Evolutionary conservation across 2,329 filamentous ascomycete genomes (phyloP).

Genomic region (Sclerotinia trifoliorum): DNA sequence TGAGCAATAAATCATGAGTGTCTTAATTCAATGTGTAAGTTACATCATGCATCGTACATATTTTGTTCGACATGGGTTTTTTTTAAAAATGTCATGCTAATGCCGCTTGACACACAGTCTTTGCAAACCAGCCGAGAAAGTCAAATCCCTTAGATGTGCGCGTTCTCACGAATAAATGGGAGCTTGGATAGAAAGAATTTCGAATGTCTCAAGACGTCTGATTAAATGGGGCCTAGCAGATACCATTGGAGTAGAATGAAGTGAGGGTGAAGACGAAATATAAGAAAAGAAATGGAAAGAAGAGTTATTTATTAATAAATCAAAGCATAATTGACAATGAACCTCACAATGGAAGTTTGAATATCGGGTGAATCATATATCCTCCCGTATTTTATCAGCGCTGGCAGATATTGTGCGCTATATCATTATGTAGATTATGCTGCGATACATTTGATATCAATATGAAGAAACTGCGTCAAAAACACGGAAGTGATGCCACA

Average conservation of each 20-base stretch:
- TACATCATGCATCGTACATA: no score
- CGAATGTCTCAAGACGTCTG: slow-evolving; percentile 28
- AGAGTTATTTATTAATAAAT: background rate
- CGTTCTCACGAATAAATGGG: slow-evolving; percentile 36
- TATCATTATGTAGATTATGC: slow-evolving; percentile 40
- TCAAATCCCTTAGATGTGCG: slow-evolving; percentile 35
- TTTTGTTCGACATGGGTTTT: background rate
- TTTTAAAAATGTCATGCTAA: background rate
- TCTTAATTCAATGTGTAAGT: no score
- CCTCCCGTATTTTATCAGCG: slow-evolving; percentile 46
- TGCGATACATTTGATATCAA: background rate
- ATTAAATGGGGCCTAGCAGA: slow-evolving; percentile 27
- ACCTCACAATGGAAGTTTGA: slow-evolving; percentile 47
- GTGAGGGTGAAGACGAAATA: slow-evolving; percentile 28
- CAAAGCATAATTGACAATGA: slow-evolving; percentile 26
- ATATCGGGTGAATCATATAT: slow-evolving; percentile 44
- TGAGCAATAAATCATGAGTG: background rate
- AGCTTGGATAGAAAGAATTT: slow-evolving; percentile 30
- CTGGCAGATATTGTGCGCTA: slow-evolving; percentile 44
- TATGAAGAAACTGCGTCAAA: background rate
- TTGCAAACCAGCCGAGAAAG: slow-evolving; percentile 25
- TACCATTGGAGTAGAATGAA: slow-evolving; percentile 23
- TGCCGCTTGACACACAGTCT: background rate
- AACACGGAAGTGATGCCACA: background rate
- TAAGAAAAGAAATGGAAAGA: slow-evolving; percentile 25